Evolutionary conservation across 257 asterid genomes (phyloP), one percentile per base, ranked within the genome.

Genomic region (Penstemon davidsonii): DNA sequence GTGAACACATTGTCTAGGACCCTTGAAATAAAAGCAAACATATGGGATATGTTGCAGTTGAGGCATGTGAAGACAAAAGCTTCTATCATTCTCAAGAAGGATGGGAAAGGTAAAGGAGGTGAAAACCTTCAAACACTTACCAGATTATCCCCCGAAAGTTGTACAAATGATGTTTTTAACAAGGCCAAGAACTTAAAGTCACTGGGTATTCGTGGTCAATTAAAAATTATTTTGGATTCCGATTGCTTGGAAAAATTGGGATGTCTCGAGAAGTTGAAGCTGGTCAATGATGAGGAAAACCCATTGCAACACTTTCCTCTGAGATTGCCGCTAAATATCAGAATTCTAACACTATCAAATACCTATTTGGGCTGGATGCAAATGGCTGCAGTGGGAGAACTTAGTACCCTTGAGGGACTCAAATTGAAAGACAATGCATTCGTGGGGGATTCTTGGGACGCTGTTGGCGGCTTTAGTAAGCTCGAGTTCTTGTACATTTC

Each of bases 351-450:
- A 6, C 66, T 61, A 3, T 6, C 50, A 43, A 7, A 25, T 1
- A 61, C 66, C 11, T 41, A 42, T 42, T 6, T 61, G 5, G 41
- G 41, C 6, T 61, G 54, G 66, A 15, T 4, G 6, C 10, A 43
- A 2, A 61, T 61, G 54, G 0, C 18, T 13, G 13, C 4, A 40
- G 37, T 61, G 54, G 66, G 66, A 61, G 8, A n/a, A 8, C n/a
- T 61, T 12, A 15, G 3, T 43, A 61, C 13, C 18, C 66, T 61
- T 13, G 66, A 61, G 66, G 54, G 42, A 9, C 66, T 60, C 49
- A 60, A 60, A 15, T 40, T 60, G 46, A 60, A 60, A 41, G 66
- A 60, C 15, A 6, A 43, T 61, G 38, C 66, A n/a, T 61, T 61
- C 38, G 6, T 11, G 6, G 66, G 66, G 41, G 18, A 4, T 1